phyloP scores from a whole-genome alignment of 805 yeast genomes.

The Barnettozyma populi region DNA sequence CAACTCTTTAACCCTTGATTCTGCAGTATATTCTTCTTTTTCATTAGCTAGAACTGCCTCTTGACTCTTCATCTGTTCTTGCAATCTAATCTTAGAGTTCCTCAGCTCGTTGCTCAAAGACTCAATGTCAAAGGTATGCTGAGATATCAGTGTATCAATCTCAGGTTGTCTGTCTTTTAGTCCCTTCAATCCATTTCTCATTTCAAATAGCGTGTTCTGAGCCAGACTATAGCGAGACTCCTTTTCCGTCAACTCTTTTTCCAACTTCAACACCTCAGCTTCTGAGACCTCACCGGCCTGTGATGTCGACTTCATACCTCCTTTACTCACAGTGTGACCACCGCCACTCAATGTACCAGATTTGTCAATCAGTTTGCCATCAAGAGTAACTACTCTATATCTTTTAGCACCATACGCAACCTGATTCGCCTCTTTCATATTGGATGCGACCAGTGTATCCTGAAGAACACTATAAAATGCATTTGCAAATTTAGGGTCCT shows the following conservation, averaged over 20 bases:
- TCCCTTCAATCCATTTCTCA: conserved; percentile 52
- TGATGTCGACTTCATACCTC: conserved; percentile 58
- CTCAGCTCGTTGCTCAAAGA: conserved; percentile 49
- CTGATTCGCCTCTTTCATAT: conserved; percentile 71
- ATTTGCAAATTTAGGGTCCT: conserved; percentile 63
- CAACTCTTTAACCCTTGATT: conserved; percentile 28
- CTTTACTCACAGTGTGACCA: conserved; percentile 64
- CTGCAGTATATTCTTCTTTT: conserved; percentile 34
- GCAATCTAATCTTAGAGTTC: conserved; percentile 39
- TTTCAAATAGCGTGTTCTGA: conserved; percentile 46
- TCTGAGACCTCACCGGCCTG: conserved; percentile 44
- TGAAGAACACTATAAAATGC: conserved; percentile 86
- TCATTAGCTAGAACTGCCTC: conserved; percentile 22
- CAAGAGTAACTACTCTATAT: conserved; percentile 86
- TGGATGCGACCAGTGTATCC: conserved; percentile 82
- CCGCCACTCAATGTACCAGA: conserved; percentile 98
- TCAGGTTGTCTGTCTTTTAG: conserved; percentile 66
- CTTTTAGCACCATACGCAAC: conserved; percentile 83
- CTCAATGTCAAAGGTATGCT: conserved; percentile 57
- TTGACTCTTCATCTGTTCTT: conserved; percentile 29
- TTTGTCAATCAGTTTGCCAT: conserved; percentile 85
- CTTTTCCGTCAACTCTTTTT: conserved; percentile 42
- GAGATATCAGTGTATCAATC: conserved; percentile 55
- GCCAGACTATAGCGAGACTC: conserved; percentile 51
- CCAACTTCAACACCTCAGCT: conserved; percentile 51